Evolutionary conservation across 768 basidiomycete genomes (phyloP).

Genomic region (Tephrocybe sp.): DNA sequence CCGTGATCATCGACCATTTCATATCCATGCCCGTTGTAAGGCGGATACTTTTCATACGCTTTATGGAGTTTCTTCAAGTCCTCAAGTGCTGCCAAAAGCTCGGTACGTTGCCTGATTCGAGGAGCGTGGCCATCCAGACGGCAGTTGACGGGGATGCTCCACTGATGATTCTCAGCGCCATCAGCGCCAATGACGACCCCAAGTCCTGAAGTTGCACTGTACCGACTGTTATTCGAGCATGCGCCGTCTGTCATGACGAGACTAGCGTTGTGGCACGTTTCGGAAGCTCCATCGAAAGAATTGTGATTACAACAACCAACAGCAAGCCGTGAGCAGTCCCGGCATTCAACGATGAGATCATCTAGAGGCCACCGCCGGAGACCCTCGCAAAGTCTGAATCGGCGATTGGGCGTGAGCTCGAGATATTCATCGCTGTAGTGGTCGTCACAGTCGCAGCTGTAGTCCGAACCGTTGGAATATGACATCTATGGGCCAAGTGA

Average conservation of each 20-base stretch:
- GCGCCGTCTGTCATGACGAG: slow-evolving; percentile 30
- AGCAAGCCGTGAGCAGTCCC: background rate
- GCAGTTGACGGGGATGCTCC: slow-evolving; percentile 14
- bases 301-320: background rate
- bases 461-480: too few species aligned
- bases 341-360: background rate
- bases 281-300: background rate
- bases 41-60: too few species aligned
- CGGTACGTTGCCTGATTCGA: slow-evolving; percentile 17
- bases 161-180: background rate
- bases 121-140: slow-evolving; percentile 6
- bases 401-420: background rate
- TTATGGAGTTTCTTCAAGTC: background rate
- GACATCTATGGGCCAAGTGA: too few species aligned
- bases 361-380: background rate
- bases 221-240: slow-evolving; percentile 24
- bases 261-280: slow-evolving; percentile 22
- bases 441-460: too few species aligned
- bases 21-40: too few species aligned
- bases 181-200: slow-evolving; percentile 23
- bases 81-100: slow-evolving; percentile 16
- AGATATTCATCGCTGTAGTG: background rate
- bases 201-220: slow-evolving; percentile 22
- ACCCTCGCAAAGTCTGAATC: background rate
- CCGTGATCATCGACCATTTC: too few species aligned